Base-by-base conservation (phyloP, 805 yeast genomes). In the Teunomyces kruisii region DNA sequence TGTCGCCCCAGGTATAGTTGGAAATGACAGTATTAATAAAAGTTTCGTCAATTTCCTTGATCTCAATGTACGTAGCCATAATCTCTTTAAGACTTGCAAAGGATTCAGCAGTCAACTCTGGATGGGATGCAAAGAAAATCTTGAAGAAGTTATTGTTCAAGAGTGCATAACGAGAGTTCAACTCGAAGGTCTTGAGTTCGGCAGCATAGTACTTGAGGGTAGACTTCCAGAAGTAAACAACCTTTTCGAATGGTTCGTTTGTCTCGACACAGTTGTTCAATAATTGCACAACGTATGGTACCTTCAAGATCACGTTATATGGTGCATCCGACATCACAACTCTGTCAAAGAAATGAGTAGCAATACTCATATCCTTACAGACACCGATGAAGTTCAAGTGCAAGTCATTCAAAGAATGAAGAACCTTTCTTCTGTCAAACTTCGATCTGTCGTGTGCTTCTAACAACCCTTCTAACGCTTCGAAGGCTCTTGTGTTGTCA, bases 351-450 rank as follows among this genome's bases (percentile, higher is more conserved):
- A 88, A 88, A 32, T 81, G 78, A 57, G 79, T 80, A 4, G 96
- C 88, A 38, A 88, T 83, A 33, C 71, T 72, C 44, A 86, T 73
- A 58, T 88, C 90, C 58, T 79, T 80, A 62, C 89, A 84, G 52
- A 79, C 81, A 37, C 95, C 94, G 58, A 88, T 84, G 55, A 88
- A 88, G 3, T 84, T 75, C 49, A 86, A 72, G 68, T 88, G 96
- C 39, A 88, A 83, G 64, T 84, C 87, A 28, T 85, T 77, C 63
- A 86, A 69, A 27, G 83, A 76, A 15, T 43, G 41, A 55, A 71
- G 53, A 67, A 62, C 69, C 71, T 43, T 59, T 12, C 30, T 31
- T 27, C 32, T 35, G 37, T 44, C 46, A 28, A 39, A 9, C 24
- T 36, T 42, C 55, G 32, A 49, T 6, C 50, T 40, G 16, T 45